Evolutionary conservation across 2,329 filamentous ascomycete species (phyloP).

Genomic region (Talaromyces verruculosus): DNA sequence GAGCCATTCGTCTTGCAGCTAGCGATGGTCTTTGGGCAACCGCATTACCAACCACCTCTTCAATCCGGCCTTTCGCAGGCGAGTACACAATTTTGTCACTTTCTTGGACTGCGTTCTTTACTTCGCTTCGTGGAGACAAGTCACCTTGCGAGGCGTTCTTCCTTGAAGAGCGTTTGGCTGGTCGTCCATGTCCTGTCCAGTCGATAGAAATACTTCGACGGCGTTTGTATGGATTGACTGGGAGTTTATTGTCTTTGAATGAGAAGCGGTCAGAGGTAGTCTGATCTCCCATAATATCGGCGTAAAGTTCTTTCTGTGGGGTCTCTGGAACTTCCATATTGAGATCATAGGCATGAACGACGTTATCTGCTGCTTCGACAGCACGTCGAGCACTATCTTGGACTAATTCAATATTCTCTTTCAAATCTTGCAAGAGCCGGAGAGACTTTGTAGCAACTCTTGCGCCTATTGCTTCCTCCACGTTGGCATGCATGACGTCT

Average conservation of each 20-base stretch:
- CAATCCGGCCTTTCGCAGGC: constrained; percentile 37
- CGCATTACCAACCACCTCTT: constrained; percentile 42
- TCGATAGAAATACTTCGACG: constrained; percentile 44
- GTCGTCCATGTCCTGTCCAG: constrained; percentile 32
- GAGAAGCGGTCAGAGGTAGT: constrained; percentile 36
- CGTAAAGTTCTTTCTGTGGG: constrained; percentile 47
- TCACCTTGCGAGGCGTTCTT: constrained; percentile 35
- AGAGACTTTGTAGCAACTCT: constrained; percentile 51
- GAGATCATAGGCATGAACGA: constrained; percentile 72
- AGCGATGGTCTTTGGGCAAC: constrained; percentile 38
- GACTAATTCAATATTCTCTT: constrained; percentile 68
- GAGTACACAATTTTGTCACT: constrained; percentile 43
- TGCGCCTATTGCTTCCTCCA: constrained; percentile 63
- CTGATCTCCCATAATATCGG: constrained; percentile 34
- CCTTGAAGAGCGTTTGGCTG: constrained; percentile 39
- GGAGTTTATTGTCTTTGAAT: constrained; percentile 46
- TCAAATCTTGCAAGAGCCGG: constrained; percentile 61
- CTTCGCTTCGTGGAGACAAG: constrained; percentile 41
- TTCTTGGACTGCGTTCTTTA: constrained; percentile 45
- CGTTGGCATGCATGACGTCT: constrained; percentile 72
- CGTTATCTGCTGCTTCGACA: constrained; percentile 72
- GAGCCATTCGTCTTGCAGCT: constrained; percentile 37
- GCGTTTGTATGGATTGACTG: constrained; percentile 48
- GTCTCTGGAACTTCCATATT: constrained; percentile 72
- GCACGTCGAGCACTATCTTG: constrained; percentile 72